Evolutionary conservation across 192 early-diverging fungal genomes (phyloP).

Genomic region (Backusella psychrophila): DNA sequence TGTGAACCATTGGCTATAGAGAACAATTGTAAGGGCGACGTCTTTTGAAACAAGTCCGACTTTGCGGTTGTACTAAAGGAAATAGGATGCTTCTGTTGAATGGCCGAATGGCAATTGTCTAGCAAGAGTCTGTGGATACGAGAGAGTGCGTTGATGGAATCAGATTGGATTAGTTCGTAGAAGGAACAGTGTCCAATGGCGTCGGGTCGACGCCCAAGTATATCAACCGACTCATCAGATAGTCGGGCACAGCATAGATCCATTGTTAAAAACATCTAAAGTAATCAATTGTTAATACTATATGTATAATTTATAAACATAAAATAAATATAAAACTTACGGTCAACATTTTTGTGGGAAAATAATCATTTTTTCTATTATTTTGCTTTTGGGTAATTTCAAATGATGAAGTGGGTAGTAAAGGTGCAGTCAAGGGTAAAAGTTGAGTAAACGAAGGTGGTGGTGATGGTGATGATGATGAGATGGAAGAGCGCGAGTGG

Average conservation of each 20-base stretch:
- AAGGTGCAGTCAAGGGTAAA: not conserved
- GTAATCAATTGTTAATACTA: not conserved
- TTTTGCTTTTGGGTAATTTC: not conserved
- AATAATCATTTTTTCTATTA: not conserved
- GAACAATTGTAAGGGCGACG: conserved; percentile 34
- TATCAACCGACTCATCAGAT: conserved; percentile 47
- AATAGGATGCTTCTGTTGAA: conserved; percentile 15
- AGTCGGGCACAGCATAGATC: conserved; percentile 48
- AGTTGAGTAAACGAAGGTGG: not conserved
- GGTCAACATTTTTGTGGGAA: conserved; percentile 9
- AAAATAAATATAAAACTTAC: not conserved
- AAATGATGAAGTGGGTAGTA: not conserved
- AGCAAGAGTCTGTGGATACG: conserved; percentile 35
- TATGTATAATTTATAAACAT: not conserved
- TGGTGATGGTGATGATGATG: not conserved
- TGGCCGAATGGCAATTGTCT: conserved; percentile 31
- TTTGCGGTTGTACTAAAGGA: conserved; percentile 19
- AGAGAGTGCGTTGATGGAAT: conserved; percentile 35
- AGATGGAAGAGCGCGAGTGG: not conserved
- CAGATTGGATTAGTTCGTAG: conserved; percentile 38
- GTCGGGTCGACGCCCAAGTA: conserved; percentile 46
- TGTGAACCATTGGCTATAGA: conserved; percentile 40
- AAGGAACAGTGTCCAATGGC: conserved; percentile 49
- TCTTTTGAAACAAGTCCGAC: conserved; percentile 16
- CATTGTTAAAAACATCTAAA: conserved; percentile 45